Base-by-base conservation (phyloP, 2,329 filamentous ascomycete species). In the Fusarium napiforme region DNA sequence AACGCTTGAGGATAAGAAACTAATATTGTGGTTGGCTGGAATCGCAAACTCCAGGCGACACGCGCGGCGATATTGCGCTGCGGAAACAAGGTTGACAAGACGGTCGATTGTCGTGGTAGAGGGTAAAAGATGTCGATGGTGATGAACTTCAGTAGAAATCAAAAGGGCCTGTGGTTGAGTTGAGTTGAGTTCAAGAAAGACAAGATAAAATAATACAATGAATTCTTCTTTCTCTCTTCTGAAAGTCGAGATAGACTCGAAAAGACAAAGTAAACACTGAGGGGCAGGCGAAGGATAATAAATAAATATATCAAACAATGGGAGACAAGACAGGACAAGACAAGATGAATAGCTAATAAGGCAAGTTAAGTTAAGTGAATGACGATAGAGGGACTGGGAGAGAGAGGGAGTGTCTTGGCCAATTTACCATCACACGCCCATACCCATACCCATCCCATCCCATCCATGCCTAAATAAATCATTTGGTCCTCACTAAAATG, bases 281-380 rank as follows among this genome's bases (percentile, higher is more conserved):
- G 64, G 64, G 59, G 72, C 56, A 64, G 62, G 43, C 53, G 67
- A 43, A 67, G 53, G 55, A 72, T 55, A 75, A 67, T 77, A 77
- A 75, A 67, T 77, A 77, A 77, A 77, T 69, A 70, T 76, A 76
- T 46, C 69, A 69, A 75, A 64, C 49, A 74, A 73, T 60, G 58
- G 36, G 47, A 67, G 53, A 60, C 34, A 69, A 23, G 56, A 57
- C 34, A 42, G 43, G 36, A 37, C 36, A 39, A 19, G 37, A 28
- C 23, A 46, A 46, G 43, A 46, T 46, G 45, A 46, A 15, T 46
- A 46, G 43, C 19, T 28, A 46, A 46, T 21, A 46, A 46, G 26
- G 18, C 15, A 46, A 28, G 45, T 46, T 14, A 46, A 28, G 45
- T 46, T 19, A 21, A 46, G 43, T 46, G 69, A 59, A 73, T 74